These are phyloP conservation scores for Phellinidium pouzarii DNA, from an alignment of 1,284 basidiomycete species.

Conservation along the genomic window DNA sequence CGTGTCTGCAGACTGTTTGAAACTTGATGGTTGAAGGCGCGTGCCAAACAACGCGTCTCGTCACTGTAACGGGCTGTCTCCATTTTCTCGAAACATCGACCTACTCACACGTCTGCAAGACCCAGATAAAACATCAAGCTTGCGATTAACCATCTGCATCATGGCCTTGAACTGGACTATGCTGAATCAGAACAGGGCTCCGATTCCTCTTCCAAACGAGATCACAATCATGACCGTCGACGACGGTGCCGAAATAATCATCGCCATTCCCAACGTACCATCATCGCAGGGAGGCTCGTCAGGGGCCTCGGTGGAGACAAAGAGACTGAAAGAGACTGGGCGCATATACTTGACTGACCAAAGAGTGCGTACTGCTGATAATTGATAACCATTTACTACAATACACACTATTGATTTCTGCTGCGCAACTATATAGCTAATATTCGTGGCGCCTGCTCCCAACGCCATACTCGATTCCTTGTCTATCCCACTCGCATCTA, in stretches of 20 bases:
- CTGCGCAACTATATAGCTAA: conserved; percentile 48
- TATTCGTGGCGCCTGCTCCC: conserved; percentile 44
- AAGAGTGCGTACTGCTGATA: conserved; percentile 55
- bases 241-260: conserved; percentile 48
- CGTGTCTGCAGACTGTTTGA: too few relatives aligned
- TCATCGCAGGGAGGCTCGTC: conserved; percentile 36
- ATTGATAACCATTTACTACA: too few relatives aligned
- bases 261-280: conserved; percentile 49
- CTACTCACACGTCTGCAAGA: too few relatives aligned
- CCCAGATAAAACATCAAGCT: too few relatives aligned
- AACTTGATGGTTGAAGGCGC: not conserved
- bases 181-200: conserved; percentile 49
- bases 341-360: conserved; percentile 61
- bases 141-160: not conserved
- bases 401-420: not conserved
- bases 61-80: too few relatives aligned
- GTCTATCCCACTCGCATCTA: conserved; percentile 52
- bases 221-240: conserved; percentile 48
- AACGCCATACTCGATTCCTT: conserved; percentile 43
- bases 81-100: not conserved
- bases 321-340: conserved; percentile 54
- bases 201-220: conserved; percentile 61
- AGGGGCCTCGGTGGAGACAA: conserved; percentile 46
- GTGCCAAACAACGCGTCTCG: not conserved
- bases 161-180: conserved; percentile 80